phyloP scores from a whole-genome alignment of 1,284 basidiomycete species.

The Apiotrichum gamsii region DNA sequence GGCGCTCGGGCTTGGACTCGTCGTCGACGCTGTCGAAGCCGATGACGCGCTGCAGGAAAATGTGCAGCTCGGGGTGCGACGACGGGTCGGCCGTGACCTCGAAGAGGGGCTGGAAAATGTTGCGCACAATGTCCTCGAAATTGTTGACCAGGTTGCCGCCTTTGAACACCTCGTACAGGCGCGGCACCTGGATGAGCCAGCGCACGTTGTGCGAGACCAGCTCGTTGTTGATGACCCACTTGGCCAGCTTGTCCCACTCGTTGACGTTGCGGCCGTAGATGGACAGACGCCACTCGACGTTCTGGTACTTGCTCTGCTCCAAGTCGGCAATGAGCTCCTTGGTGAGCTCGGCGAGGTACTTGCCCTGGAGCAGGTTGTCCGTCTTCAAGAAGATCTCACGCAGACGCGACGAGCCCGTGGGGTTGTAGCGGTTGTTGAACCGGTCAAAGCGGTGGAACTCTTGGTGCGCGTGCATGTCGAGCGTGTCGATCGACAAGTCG shows the following conservation, averaged over 20 bases:
- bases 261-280: slow-evolving; percentile 72
- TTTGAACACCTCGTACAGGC: slow-evolving; percentile 95
- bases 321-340: slow-evolving; percentile 93
- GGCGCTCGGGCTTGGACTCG: slow-evolving; percentile 87
- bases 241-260: slow-evolving; percentile 98
- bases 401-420: slow-evolving; percentile 76
- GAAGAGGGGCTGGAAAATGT: slow-evolving; percentile 88
- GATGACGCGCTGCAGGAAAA: slow-evolving; percentile 90
- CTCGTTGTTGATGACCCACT: slow-evolving; percentile 92
- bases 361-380: slow-evolving; percentile 85
- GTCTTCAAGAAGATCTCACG: slow-evolving; percentile 99
- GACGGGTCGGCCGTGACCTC: slow-evolving; percentile 90
- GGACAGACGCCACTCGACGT: slow-evolving; percentile 93
- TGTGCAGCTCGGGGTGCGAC: slow-evolving; percentile 86
- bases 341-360: slow-evolving; percentile 92
- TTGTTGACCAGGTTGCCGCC: slow-evolving; percentile 74
- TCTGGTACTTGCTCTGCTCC: slow-evolving; percentile 98
- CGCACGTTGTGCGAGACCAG: slow-evolving; percentile 94
- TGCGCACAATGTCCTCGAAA: slow-evolving; percentile 84
- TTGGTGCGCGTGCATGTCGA: slow-evolving; percentile 99
- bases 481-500: slow-evolving; percentile 95
- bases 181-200: slow-evolving; percentile 95
- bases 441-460: slow-evolving; percentile 96
- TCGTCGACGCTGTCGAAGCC: slow-evolving; percentile 98
- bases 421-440: slow-evolving; percentile 60